Evolutionary conservation across 345 rosid species (phyloP).

Genomic region (Lepidium aucheri): DNA sequence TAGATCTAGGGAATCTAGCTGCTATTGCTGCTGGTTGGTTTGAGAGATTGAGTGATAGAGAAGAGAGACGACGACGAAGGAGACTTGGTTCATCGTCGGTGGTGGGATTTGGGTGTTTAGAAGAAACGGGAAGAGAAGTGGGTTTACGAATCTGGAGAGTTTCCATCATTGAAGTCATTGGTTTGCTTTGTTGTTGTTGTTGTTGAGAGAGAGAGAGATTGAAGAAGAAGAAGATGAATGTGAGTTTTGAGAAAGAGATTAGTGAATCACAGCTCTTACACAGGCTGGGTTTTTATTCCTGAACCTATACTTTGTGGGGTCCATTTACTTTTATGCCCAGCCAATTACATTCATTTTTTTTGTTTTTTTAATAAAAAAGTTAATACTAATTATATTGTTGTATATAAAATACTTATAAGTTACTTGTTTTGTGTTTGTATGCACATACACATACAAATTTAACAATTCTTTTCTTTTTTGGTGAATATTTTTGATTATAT

Average conservation of each 20-base stretch:
- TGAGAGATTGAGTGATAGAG: conserved; percentile 48
- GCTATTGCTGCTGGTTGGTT: conserved; percentile 28
- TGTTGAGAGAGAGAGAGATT: not conserved
- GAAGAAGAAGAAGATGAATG: conserved; percentile 5
- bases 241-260: not conserved
- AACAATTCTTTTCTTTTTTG: too few species aligned
- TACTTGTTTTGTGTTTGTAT: not conserved
- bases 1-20: conserved; percentile 43
- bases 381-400: not conserved
- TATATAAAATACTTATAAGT: not conserved
- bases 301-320: conserved; percentile 20
- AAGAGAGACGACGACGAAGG: conserved; percentile 66
- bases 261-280: conserved; percentile 41
- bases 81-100: conserved; percentile 20
- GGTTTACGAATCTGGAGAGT: conserved; percentile 45
- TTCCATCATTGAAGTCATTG: conserved; percentile 58
- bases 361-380: not conserved
- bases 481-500: not conserved
- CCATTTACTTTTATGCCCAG: conserved; percentile 14
- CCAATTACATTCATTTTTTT: conserved; percentile 13
- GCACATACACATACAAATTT: too few species aligned
- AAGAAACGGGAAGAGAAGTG: conserved; percentile 49
- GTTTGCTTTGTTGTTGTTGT: too few species aligned
- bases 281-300: conserved; percentile 46
- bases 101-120: conserved; percentile 22